Percentiles rank a stretch among this genome's conserved stretches.
Conservation (phyloP, 352 stramenopile species). For the Phytophthora cryptogea region DNA sequence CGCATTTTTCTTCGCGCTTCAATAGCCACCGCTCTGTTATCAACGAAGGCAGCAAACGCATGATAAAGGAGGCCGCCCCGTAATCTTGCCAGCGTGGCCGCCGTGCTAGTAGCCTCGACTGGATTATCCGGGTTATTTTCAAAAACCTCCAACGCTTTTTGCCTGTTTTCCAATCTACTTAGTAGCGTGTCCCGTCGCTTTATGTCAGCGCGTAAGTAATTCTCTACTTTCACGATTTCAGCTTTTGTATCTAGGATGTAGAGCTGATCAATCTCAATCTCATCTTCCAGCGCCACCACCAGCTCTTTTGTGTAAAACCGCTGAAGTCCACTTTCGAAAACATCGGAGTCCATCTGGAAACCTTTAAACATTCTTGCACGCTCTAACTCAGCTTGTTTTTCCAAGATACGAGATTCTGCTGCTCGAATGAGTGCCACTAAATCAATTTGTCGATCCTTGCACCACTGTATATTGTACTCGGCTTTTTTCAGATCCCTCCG, state of each 20-base stretch:
- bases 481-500: constrained; percentile 53
- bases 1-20: constrained; percentile 50
- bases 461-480: constrained; percentile 84
- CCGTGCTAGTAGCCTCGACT: constrained; percentile 8
- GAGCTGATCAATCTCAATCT: constrained; percentile 85
- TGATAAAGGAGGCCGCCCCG: constrained; percentile 48
- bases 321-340: constrained; percentile 72
- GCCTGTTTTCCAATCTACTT: constrained; percentile 44
- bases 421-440: constrained; percentile 72
- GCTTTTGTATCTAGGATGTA: constrained; percentile 83
- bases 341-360: constrained; percentile 80
- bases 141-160: constrained; percentile 49
- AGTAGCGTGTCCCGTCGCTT: constrained; percentile 41
- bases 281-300: constrained; percentile 72
- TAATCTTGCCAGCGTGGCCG: constrained; percentile 41
- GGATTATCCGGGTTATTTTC: constrained; percentile 41
- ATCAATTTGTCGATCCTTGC: constrained; percentile 65
- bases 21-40: constrained; percentile 39
- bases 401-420: constrained; percentile 65
- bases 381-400: constrained; percentile 83
- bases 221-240: constrained; percentile 73
- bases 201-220: constrained; percentile 66
- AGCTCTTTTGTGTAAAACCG: constrained; percentile 82
- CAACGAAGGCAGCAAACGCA: constrained; percentile 54
- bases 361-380: constrained; percentile 69